Evolutionary conservation across 2,329 filamentous ascomycete genomes (phyloP).

Genomic region (Falciphora oryzae): DNA sequence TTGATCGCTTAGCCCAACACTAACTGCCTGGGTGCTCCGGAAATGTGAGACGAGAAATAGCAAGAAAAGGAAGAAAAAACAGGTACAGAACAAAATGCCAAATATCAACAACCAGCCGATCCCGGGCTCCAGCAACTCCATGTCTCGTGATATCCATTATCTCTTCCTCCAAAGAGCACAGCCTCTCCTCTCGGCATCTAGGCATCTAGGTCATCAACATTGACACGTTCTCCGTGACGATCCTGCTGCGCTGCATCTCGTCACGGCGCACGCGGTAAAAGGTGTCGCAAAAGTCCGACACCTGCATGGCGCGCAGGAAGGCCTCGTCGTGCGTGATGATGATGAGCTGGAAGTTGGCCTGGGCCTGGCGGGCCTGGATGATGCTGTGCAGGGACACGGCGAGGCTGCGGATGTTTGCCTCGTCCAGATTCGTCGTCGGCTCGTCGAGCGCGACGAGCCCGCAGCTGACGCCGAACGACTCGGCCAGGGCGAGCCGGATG

Average conservation of each 20-base stretch:
- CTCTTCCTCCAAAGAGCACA: neutral
- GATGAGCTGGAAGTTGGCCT: constrained; percentile 95
- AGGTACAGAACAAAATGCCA: too few species aligned
- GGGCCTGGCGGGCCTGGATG: constrained; percentile 73
- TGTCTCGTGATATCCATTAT: neutral
- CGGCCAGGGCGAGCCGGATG: constrained; percentile 89
- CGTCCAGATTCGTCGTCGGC: constrained; percentile 93
- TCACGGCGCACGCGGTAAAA: constrained; percentile 86
- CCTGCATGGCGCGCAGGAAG: constrained; percentile 89
- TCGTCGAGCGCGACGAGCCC: constrained; percentile 95
- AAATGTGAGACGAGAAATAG: too few species aligned
- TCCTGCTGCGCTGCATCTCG: constrained; percentile 79
- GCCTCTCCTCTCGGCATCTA: neutral
- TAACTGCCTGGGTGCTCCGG: too few species aligned
- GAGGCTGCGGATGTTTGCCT: constrained; percentile 87
- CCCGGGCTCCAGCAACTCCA: neutral
- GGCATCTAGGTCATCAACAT: constrained; percentile 7
- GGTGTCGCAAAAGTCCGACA: constrained; percentile 84
- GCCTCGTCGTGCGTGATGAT: constrained; percentile 99
- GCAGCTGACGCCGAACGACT: constrained; percentile 94
- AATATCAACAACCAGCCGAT: too few species aligned
- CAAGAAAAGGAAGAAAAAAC: too few species aligned
- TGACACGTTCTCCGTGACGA: constrained; percentile 60
- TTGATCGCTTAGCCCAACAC: too few species aligned
- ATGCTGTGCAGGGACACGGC: constrained; percentile 82